These are phyloP conservation scores for Populus trichocarpa DNA, from an alignment of 441 rosid genomes.

Conservation along the genomic window DNA sequence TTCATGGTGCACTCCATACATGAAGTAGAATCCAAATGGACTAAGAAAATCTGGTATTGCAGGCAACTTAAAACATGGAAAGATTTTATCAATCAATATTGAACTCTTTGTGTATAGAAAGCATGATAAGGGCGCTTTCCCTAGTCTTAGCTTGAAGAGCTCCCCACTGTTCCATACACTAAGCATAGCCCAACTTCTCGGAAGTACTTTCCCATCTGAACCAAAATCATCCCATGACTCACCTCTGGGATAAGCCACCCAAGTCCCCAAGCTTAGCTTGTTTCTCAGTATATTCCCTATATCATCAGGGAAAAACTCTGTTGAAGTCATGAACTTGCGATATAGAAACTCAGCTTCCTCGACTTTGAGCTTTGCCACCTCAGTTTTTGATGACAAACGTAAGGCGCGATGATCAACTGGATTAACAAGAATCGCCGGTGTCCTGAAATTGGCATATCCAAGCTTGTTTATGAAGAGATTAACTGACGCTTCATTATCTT, in stretches of 20 bases:
- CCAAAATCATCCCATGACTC: slow-evolving; percentile 24
- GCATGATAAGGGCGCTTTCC: slow-evolving; percentile 55
- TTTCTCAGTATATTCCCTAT: slow-evolving; percentile 49
- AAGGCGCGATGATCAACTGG: slow-evolving; percentile 41
- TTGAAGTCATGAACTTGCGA: slow-evolving; percentile 43
- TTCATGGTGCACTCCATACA: slow-evolving; percentile 60
- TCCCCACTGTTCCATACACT: slow-evolving; percentile 82
- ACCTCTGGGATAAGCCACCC: slow-evolving; percentile 54
- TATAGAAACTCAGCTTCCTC: slow-evolving; percentile 54
- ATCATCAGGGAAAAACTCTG: slow-evolving; percentile 68
- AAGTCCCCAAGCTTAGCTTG: slow-evolving; percentile 67
- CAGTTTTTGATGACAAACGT: slow-evolving; percentile 28
- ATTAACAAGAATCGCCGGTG: slow-evolving; percentile 59
- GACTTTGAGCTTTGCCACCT: slow-evolving; percentile 40
- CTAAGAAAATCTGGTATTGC: slow-evolving; percentile 49
- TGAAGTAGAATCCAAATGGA: slow-evolving; percentile 72
- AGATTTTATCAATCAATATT: slow-evolving; percentile 33
- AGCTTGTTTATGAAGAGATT: slow-evolving; percentile 49
- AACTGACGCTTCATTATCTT: slow-evolving; percentile 60
- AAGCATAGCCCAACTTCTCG: slow-evolving; percentile 63
- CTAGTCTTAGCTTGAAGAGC: slow-evolving; percentile 57
- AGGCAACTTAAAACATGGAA: slow-evolving; percentile 50
- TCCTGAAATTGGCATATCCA: slow-evolving; percentile 52
- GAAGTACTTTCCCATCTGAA: slow-evolving; percentile 18
- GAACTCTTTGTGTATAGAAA: slow-evolving; percentile 46